These are phyloP conservation scores for Dryas integrifolia DNA, from an alignment of 331 rosid species.

Conservation along the genomic window DNA sequence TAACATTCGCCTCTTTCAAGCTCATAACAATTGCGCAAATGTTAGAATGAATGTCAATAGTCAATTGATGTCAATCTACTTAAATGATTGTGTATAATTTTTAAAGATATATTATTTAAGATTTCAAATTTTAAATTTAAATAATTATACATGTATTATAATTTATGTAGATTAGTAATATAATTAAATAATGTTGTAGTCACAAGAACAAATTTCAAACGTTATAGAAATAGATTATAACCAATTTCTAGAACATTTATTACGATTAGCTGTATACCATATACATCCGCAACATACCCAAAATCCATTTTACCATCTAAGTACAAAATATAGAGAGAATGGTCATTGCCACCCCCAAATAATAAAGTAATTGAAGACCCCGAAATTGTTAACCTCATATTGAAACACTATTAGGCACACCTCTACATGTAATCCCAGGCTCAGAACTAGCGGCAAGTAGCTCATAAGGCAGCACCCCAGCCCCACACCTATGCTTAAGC, in stretches of 20 bases:
- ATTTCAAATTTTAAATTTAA: too few relatives aligned
- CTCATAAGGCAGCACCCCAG: slow-evolving; percentile 89
- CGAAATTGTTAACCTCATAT: slow-evolving; percentile 30
- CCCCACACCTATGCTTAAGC: slow-evolving; percentile 78
- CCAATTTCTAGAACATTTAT: background rate
- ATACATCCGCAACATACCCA: slow-evolving; percentile 12
- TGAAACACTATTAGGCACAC: slow-evolving; percentile 91
- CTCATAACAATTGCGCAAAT: too few relatives aligned
- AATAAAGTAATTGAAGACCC: slow-evolving; percentile 5
- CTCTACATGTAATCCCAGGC: slow-evolving; percentile 90
- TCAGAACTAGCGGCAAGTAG: slow-evolving; percentile 86
- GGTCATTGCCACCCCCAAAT: slow-evolving; percentile 13
- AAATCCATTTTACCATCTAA: background rate
- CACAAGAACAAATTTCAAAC: too few relatives aligned
- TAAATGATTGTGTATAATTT: too few relatives aligned
- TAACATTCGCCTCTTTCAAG: too few relatives aligned
- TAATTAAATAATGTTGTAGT: too few relatives aligned
- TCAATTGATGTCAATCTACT: too few relatives aligned
- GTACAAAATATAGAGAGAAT: background rate
- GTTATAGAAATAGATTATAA: too few relatives aligned
- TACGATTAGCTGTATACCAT: background rate
- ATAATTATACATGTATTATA: too few relatives aligned
- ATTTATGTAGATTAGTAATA: too few relatives aligned
- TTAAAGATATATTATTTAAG: too few relatives aligned
- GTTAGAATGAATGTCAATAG: too few relatives aligned